phyloP scores from a whole-genome alignment of 1,139 yeast species.

The Hyphopichia fennica region DNA sequence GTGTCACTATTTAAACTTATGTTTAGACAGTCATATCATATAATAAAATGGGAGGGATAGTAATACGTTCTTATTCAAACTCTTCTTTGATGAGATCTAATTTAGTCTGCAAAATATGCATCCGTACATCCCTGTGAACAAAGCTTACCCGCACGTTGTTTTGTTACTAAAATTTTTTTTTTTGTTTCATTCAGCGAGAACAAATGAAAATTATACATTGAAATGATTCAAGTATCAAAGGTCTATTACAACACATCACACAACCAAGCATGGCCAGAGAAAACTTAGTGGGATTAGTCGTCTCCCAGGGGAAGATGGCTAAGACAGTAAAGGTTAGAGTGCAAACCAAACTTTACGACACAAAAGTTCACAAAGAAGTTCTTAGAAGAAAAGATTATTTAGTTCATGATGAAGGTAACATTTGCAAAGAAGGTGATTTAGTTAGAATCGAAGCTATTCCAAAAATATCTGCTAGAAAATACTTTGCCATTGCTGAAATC shows the following conservation, averaged over 20 bases:
- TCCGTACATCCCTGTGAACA: neutral
- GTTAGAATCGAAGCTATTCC: constrained; percentile 92
- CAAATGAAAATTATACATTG: neutral
- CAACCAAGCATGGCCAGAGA: constrained; percentile 79
- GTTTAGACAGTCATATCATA: no score
- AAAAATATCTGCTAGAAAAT: constrained; percentile 78
- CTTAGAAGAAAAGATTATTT: constrained; percentile 79
- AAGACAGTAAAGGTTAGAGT: constrained; percentile 95
- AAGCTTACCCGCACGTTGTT: neutral
- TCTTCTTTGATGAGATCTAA: no score
- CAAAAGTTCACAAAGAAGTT: constrained; percentile 71
- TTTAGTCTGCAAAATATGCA: no score
- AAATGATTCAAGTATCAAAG: neutral
- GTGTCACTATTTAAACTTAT: no score
- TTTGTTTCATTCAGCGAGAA: neutral
- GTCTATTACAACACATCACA: no score
- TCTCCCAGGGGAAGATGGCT: constrained; percentile 93
- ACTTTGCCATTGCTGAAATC: constrained; percentile 93
- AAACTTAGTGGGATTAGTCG: constrained; percentile 87
- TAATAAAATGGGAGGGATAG: no score
- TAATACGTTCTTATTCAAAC: no score
- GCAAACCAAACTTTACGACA: constrained; percentile 67
- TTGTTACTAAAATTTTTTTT: neutral
- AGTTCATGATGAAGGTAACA: constrained; percentile 91
- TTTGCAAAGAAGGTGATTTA: constrained; percentile 92